Conservation (phyloP, 2,329 filamentous ascomycete species). For the Sporothrix variecibatus region DNA sequence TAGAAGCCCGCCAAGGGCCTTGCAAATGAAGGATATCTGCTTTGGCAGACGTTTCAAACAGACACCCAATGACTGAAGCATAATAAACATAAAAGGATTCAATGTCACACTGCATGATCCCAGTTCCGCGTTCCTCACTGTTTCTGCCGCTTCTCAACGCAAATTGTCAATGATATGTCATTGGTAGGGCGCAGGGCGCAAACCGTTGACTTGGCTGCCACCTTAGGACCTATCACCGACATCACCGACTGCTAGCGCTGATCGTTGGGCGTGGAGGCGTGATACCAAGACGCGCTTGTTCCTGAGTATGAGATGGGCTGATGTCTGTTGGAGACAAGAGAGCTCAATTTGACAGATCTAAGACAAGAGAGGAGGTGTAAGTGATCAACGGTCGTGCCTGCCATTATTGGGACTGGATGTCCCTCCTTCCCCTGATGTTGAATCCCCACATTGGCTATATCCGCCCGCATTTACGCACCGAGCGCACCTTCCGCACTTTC, state of each 20-base stretch:
- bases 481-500: not conserved
- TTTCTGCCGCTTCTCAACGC: not conserved
- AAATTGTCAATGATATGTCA: not conserved
- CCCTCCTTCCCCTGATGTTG: not conserved
- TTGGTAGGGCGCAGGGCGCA: conserved; percentile 7
- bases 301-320: not conserved
- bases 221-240: not conserved
- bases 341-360: not conserved
- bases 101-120: not conserved
- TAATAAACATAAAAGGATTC: not conserved
- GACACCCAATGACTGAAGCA: not conserved
- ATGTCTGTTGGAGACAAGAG: not conserved
- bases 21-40: not conserved
- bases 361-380: not conserved
- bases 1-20: not conserved
- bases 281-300: not conserved
- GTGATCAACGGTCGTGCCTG: not conserved
- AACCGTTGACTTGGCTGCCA: not conserved
- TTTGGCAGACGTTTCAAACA: not conserved
- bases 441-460: not conserved
- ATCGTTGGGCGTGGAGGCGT: not conserved
- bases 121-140: not conserved
- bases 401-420: not conserved
- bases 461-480: no score
- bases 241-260: not conserved